These are phyloP conservation scores for Jatropha multifida DNA, from an alignment of 441 rosid genomes.

Conservation along the genomic window DNA sequence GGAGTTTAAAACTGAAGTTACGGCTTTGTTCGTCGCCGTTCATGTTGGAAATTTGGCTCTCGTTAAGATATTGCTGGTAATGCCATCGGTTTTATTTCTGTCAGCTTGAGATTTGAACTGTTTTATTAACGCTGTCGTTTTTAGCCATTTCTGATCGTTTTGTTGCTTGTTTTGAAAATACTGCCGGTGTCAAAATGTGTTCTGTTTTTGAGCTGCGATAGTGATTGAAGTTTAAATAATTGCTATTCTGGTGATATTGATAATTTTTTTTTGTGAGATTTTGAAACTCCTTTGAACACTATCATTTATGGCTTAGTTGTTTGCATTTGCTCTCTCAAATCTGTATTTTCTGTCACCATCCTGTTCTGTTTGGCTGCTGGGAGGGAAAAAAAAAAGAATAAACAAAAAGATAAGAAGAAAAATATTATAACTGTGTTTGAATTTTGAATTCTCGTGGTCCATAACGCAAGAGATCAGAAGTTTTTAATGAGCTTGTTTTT, in stretches of 20 bases:
- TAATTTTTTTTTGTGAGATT: neutral
- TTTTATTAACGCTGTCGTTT: constrained; percentile 7
- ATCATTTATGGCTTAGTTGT: neutral
- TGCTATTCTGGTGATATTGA: neutral
- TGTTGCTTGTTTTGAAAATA: neutral
- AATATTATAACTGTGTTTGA: neutral
- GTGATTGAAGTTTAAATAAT: constrained; percentile 4
- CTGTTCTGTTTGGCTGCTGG: neutral
- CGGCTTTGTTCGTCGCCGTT: constrained; percentile 82
- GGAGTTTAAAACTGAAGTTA: constrained; percentile 92
- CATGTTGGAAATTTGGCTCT: constrained; percentile 72
- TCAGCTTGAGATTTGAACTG: constrained; percentile 11
- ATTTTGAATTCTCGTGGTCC: constrained; percentile 16
- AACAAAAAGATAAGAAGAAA: neutral
- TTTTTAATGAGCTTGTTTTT: neutral
- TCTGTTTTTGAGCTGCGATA: neutral
- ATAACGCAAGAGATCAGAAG: neutral
- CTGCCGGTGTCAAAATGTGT: neutral
- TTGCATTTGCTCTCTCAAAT: neutral
- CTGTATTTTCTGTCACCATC: neutral
- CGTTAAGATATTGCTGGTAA: constrained; percentile 80
- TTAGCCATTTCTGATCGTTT: neutral
- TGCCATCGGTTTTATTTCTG: neutral
- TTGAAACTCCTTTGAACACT: neutral
- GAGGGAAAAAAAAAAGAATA: neutral